Evolutionary conservation across 1,284 basidiomycete species (phyloP), one percentile per base, ranked within the genome.

Genomic region (Microbotryum violaceum): DNA sequence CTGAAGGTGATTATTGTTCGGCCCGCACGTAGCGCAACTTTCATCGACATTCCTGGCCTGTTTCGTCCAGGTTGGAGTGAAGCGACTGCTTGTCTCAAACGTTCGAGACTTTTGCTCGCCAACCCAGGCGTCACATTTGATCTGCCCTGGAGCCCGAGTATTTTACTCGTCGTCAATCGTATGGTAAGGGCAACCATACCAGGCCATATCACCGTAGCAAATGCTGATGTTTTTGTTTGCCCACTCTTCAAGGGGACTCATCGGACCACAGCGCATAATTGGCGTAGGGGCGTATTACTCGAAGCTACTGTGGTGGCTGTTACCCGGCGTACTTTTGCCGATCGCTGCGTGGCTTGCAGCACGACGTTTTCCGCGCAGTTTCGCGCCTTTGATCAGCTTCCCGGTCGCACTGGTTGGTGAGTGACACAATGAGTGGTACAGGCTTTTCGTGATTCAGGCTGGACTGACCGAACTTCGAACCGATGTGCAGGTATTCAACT

Each of bases 91-190:
- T 72, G 91, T 93, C 72, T 61, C 73, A 48, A 83, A 83, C 56
- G 85, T 97, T 47, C 75, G 79, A 1, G 89, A 89, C 70, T 86
- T 97, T 21, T 98, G 96, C 73, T 48, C 76, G 1, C 73, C 77
- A 0, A 70, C 78, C 27, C 90, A 96, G 75, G 73, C 77, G 63
- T 84, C 86, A 65, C 76, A 80, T 53, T 78, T 98, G 52, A 90
- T 84, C 2, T 98, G 94, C 75, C 91, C 91, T 14, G 83, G 86
- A 65, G 89, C 89, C 65, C 80, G 85, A 68, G 88, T 92, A 10
- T 92, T 87, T 77, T 96, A 86, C 78, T 91, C 90, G 16, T 87
- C 90, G 2, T 90, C 88, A 4, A 85, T 87, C 37, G 79, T 94
- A 63, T 94, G 91, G 91, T 90, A 63, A 58, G 85, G 79, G 54